These are phyloP conservation scores for Paspalum notatum DNA, from an alignment of 176 grass and related monocot genomes.

Conservation along the genomic window DNA sequence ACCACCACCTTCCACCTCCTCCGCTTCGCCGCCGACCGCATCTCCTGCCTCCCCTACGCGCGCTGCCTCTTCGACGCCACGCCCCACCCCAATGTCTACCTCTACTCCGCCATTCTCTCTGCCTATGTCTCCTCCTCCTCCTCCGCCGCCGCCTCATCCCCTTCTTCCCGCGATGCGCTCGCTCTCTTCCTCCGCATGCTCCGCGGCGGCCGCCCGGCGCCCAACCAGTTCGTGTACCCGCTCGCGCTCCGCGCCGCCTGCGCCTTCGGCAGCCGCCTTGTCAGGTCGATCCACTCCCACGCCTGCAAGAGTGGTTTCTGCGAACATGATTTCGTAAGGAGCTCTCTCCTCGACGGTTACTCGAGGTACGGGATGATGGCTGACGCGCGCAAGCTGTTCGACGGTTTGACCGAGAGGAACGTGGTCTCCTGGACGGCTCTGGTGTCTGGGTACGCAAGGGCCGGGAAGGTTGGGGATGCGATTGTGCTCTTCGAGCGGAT, in stretches of 20 bases:
- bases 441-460: slow-evolving; percentile 62
- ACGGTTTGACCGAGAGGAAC: slow-evolving; percentile 67
- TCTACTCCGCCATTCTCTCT: slow-evolving; percentile 86
- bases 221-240: slow-evolving; percentile 90
- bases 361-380: slow-evolving; percentile 59
- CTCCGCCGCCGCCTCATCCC: slow-evolving; percentile 34
- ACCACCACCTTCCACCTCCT: slow-evolving; percentile 78
- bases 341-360: slow-evolving; percentile 74
- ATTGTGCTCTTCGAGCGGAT: slow-evolving; percentile 65
- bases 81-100: slow-evolving; percentile 66
- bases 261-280: slow-evolving; percentile 20
- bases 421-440: slow-evolving; percentile 78
- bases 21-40: slow-evolving; percentile 65
- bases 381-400: slow-evolving; percentile 70
- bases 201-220: slow-evolving; percentile 38
- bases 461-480: slow-evolving; percentile 54
- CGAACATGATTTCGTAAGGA: slow-evolving; percentile 45
- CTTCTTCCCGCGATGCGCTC: slow-evolving; percentile 35
- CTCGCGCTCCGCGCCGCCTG: slow-evolving; percentile 64
- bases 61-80: slow-evolving; percentile 72
- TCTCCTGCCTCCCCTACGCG: slow-evolving; percentile 69
- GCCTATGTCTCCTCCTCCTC: slow-evolving; percentile 37
- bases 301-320: slow-evolving; percentile 62
- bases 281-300: slow-evolving; percentile 63
- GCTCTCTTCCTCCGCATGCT: slow-evolving; percentile 76